Evolutionary conservation across 208 protist genomes (phyloP).

Genomic region (Crithidia expoeki): DNA sequence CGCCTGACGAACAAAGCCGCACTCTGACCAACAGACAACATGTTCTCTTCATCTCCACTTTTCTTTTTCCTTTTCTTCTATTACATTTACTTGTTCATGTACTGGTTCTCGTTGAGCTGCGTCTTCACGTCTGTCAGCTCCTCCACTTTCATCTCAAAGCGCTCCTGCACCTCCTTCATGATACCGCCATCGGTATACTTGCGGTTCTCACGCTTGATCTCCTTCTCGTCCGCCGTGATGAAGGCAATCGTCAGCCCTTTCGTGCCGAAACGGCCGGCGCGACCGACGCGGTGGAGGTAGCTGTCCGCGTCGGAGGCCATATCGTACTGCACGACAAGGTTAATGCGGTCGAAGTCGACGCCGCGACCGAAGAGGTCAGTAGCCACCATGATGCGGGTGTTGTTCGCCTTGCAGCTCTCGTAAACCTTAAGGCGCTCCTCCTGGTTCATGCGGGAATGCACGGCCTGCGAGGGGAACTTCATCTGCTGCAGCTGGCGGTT

Average conservation of each 20-base stretch:
- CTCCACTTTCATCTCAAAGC: constrained; percentile 98
- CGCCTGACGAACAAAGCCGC: too few relatives aligned
- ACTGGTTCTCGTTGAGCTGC: constrained; percentile 90
- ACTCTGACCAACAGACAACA: too few relatives aligned
- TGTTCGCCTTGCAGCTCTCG: constrained; percentile 98
- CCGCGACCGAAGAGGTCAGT: constrained; percentile 99
- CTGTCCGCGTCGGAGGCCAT: constrained; percentile 97
- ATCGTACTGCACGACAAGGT: constrained; percentile 99
- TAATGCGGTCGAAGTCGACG: constrained; percentile 99
- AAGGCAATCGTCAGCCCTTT: constrained; percentile 99
- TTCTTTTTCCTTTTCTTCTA: not conserved
- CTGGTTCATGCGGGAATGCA: constrained; percentile 96
- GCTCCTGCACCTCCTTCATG: constrained; percentile 96
- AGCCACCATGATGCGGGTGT: constrained; percentile 98
- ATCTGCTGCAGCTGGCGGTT: constrained; percentile 94
- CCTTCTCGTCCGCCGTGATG: constrained; percentile 94
- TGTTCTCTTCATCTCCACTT: not conserved
- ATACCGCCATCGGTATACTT: constrained; percentile 90
- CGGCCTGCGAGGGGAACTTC: constrained; percentile 97
- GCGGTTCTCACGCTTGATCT: constrained; percentile 88
- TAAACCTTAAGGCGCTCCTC: constrained; percentile 90
- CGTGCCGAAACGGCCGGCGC: constrained; percentile 98
- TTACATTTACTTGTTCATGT: constrained; percentile 93
- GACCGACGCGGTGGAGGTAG: constrained; percentile 98
- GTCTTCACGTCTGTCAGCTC: constrained; percentile 94